phyloP scores from a whole-genome alignment of 805 yeast species.

The Hanseniaspora nectarophila region DNA sequence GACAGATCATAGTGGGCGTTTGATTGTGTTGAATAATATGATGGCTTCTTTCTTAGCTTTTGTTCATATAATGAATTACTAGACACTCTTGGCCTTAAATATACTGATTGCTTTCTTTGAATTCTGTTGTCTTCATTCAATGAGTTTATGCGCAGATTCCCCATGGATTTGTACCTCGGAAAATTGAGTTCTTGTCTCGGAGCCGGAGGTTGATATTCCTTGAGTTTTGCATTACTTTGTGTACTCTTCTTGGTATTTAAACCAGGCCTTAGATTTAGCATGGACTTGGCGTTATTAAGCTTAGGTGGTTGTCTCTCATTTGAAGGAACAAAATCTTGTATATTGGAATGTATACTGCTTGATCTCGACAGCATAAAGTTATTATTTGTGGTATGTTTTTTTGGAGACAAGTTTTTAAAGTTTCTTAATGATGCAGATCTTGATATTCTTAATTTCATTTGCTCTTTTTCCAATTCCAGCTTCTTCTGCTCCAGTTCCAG shows the following conservation, averaged over 20 bases:
- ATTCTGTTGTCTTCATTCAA: not conserved
- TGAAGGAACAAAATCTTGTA: not conserved
- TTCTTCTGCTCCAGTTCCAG: conserved; percentile 3
- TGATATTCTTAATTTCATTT: conserved; percentile 1
- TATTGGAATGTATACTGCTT: not conserved
- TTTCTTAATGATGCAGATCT: conserved; percentile 13
- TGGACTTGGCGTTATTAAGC: conserved; percentile 26
- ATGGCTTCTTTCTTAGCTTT: not conserved
- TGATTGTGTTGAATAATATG: not conserved
- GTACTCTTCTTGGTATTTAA: not conserved
- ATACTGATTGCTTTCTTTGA: conserved; percentile 1
- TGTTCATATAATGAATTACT: conserved; percentile 2
- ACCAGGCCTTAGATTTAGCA: conserved; percentile 24
- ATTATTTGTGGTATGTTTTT: not conserved
- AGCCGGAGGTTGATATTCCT: not conserved
- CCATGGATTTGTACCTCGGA: conserved; percentile 11
- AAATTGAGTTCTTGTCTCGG: not conserved
- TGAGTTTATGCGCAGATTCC: not conserved
- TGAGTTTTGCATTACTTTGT: not conserved
- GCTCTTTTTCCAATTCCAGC: conserved; percentile 2
- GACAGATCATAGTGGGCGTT: not conserved
- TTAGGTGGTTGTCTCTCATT: not conserved
- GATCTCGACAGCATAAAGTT: conserved; percentile 4
- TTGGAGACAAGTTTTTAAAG: not conserved
- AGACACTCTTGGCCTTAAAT: conserved; percentile 10